Evolutionary conservation across 1,139 yeast species (phyloP), one percentile per base, ranked within the genome.

Genomic region (Candida smagusa): DNA sequence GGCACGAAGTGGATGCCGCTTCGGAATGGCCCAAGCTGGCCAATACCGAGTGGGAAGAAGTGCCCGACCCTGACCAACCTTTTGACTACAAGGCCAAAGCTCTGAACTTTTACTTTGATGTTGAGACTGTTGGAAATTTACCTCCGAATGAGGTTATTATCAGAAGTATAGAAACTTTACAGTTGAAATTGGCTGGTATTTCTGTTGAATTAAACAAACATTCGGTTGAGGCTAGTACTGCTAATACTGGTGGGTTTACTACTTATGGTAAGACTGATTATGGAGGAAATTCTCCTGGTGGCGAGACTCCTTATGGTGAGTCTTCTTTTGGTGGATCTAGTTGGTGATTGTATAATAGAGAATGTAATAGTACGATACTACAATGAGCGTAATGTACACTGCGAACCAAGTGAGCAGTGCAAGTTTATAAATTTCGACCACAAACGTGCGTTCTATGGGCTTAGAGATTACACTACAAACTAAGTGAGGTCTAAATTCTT

Each of bases 1-100:
- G 99, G 99, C 88, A 84, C 59, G 98, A 92, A 63, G 94, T 82
- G 45, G 86, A 82, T 56, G 84, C 87, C 26, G 88, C 79, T 31
- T 78, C 74, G 33, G 99, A 92, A 68, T 92, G 99, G 99, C 97
- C 97, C 30, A 77, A 74, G 49, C 79, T 89, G 34, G 79, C 78
- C 47, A 92, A 94, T 63, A 80, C 95, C 49, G 96, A 87, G 52
- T 92, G 94, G 84, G 99, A 92, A 67, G 98, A 92, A 59, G 88
- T 92, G 11, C 96, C 97, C 22, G 81, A 81, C 52, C 89, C 90
- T 19, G 94, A 84, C 41, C 96, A 89, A 35, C 77, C 77, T 7
- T 90, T 90, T 56, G 97, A 94, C 59, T 89, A 83, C 58, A 75
- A 69, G 34, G 96, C 97, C 7, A 78, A 75, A 52, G 95, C 98